Conservation (phyloP, 2,329 filamentous ascomycete genomes). For the Pezizomycotina sp. region DNA sequence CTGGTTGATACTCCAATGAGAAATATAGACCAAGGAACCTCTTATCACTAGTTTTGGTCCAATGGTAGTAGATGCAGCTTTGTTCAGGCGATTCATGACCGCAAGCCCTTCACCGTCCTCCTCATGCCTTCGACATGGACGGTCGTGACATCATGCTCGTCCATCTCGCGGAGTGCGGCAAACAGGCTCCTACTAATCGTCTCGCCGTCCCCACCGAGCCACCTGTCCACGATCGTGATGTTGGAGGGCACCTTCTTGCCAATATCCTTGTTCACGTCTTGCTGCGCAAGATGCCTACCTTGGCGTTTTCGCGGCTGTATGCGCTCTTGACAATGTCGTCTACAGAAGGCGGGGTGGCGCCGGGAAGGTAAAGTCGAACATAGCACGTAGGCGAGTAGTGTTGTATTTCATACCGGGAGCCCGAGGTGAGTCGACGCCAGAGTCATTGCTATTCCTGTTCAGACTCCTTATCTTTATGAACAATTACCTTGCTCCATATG, state of each 20-base stretch:
- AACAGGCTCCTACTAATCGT: slow-evolving; percentile 77
- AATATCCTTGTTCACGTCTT: slow-evolving; percentile 32
- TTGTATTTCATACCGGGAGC: slow-evolving; percentile 99
- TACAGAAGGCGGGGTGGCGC: slow-evolving; percentile 28
- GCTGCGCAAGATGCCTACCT: slow-evolving; percentile 41
- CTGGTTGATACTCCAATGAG: too few species aligned
- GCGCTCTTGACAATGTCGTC: slow-evolving; percentile 25
- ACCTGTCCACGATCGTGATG: slow-evolving; percentile 45
- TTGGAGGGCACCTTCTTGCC: slow-evolving; percentile 26
- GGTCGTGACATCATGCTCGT: slow-evolving; percentile 58
- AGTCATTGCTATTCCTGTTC: slow-evolving; percentile 49
- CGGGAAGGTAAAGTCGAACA: slow-evolving; percentile 64
- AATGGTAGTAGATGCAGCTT: too few species aligned
- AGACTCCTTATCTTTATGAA: slow-evolving; percentile 10
- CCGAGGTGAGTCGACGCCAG: slow-evolving; percentile 52
- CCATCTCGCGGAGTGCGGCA: slow-evolving; percentile 68
- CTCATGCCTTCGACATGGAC: slow-evolving; percentile 85
- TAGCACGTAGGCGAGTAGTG: slow-evolving; percentile 86
- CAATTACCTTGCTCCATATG: slow-evolving; percentile 51
- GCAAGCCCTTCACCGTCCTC: slow-evolving; percentile 69
- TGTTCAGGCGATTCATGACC: slow-evolving; percentile 68
- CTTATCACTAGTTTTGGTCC: too few species aligned
- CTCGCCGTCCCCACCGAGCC: slow-evolving; percentile 52
- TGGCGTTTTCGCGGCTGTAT: slow-evolving; percentile 21
- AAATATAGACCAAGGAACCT: too few species aligned